Evolutionary conservation across 495 filamentous ascomycete species (phyloP).

Genomic region (Penicillium soppii): DNA sequence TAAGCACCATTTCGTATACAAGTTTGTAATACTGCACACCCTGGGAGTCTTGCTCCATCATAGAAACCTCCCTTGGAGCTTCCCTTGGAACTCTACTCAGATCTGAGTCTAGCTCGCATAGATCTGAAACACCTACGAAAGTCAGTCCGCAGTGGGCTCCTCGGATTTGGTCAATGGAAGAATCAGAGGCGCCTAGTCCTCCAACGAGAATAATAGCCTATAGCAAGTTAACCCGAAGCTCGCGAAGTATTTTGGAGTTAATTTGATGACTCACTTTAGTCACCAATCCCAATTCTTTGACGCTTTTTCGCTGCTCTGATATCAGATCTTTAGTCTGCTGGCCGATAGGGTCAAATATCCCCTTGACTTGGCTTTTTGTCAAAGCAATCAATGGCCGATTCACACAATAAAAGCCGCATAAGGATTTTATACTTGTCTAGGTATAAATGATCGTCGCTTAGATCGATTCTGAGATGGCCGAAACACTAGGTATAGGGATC

Average conservation of each 20-base stretch:
- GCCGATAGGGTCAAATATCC: constrained; percentile 59
- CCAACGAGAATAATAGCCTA: constrained; percentile 67
- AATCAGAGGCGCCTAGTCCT: constrained; percentile 64
- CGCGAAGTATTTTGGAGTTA: neutral
- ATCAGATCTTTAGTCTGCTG: constrained; percentile 58
- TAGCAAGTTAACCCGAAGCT: constrained; percentile 13
- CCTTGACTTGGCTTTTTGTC: constrained; percentile 39
- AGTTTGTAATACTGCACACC: constrained; percentile 21
- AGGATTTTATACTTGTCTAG: constrained; percentile 16
- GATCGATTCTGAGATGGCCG: constrained; percentile 8
- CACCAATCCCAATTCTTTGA: constrained; percentile 10
- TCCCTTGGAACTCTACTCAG: constrained; percentile 19
- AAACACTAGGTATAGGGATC: constrained; percentile 20
- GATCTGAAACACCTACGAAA: constrained; percentile 4
- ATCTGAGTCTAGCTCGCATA: constrained; percentile 25
- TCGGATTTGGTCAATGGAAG: neutral
- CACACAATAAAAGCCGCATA: too few relatives aligned
- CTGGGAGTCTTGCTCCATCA: constrained; percentile 14
- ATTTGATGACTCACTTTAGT: constrained; percentile 12
- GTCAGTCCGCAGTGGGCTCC: neutral
- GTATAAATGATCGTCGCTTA: constrained; percentile 17
- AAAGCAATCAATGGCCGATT: too few relatives aligned
- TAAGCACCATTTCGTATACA: constrained; percentile 18
- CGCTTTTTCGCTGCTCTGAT: constrained; percentile 52
- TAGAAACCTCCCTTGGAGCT: constrained; percentile 25